Evolutionary conservation across 2,329 filamentous ascomycete species (phyloP).

Genomic region (Diaporthe citri): DNA sequence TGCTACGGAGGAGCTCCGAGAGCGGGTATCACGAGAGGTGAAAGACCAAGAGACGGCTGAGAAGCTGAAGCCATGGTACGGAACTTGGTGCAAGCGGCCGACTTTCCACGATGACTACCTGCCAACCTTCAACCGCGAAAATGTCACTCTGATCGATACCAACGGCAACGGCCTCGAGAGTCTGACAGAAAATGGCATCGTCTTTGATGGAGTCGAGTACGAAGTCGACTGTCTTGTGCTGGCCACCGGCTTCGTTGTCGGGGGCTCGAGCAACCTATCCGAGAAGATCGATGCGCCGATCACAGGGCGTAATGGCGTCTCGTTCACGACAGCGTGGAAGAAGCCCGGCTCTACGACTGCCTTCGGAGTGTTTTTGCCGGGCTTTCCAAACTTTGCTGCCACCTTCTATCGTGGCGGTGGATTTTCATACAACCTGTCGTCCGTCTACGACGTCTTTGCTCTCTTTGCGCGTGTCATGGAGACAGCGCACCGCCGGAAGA

Average conservation of each 20-base stretch:
- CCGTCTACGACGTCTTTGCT: neutral
- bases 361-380: neutral
- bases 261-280: neutral
- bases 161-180: constrained; percentile 56
- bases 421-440: neutral
- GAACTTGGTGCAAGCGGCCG: constrained; percentile 65
- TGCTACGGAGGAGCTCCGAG: neutral
- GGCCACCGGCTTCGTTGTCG: neutral
- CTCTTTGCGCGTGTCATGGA: neutral
- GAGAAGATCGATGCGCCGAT: neutral
- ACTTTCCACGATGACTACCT: constrained; percentile 64
- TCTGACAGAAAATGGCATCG: constrained; percentile 54
- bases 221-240: constrained; percentile 44
- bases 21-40: neutral
- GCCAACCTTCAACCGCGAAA: constrained; percentile 59
- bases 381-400: neutral
- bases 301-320: neutral
- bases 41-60: neutral
- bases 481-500: neutral
- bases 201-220: constrained; percentile 55
- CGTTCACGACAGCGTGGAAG: neutral
- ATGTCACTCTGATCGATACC: constrained; percentile 64
- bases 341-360: neutral
- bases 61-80: constrained; percentile 63
- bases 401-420: neutral